Conservation (phyloP, 2,329 filamentous ascomycete species). For the Rhynchosporium secalis region DNA sequence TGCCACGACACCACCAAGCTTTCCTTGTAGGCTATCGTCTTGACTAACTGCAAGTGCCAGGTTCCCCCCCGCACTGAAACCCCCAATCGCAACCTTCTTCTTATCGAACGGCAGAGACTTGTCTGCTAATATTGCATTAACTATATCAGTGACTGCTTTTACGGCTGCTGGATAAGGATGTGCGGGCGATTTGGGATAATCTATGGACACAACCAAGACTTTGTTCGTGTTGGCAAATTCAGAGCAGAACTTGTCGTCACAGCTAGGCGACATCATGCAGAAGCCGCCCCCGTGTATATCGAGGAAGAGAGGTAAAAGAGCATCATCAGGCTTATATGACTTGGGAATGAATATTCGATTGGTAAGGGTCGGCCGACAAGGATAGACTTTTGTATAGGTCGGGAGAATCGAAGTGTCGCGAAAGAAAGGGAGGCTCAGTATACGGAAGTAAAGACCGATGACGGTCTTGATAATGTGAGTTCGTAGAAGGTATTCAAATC, state of each 20-base stretch:
- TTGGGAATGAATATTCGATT: slow-evolving; percentile 44
- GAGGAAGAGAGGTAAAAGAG: slow-evolving; percentile 45
- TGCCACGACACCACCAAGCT: slow-evolving; percentile 43
- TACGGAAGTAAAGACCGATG: slow-evolving; percentile 13
- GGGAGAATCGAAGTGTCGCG: slow-evolving; percentile 26
- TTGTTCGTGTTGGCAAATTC: slow-evolving; percentile 44
- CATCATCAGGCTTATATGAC: slow-evolving; percentile 28
- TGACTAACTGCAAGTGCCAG: slow-evolving; percentile 47
- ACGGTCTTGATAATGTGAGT: slow-evolving; percentile 24
- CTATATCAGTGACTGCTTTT: slow-evolving; percentile 48
- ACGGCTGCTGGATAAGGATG: slow-evolving; percentile 47
- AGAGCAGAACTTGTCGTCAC: slow-evolving; percentile 51
- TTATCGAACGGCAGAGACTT: slow-evolving; percentile 47
- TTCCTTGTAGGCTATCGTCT: slow-evolving; percentile 39
- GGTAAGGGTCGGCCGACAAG: slow-evolving; percentile 30
- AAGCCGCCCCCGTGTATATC: slow-evolving; percentile 56
- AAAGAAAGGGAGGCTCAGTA: slow-evolving; percentile 23
- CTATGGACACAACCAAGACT: slow-evolving; percentile 49
- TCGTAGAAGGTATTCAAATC: slow-evolving; percentile 15
- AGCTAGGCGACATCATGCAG: slow-evolving; percentile 44
- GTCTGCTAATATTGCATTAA: slow-evolving; percentile 46
- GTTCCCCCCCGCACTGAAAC: slow-evolving; percentile 55
- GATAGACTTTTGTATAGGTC: slow-evolving; percentile 30
- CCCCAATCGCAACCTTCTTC: slow-evolving; percentile 45
- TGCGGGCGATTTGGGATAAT: slow-evolving; percentile 51